A percentile compares a stretch with the other conserved stretches of the same genome.
Evolutionary conservation across 2,329 filamentous ascomycete genomes (phyloP).

Genomic region (Paecilomyces sp.): DNA sequence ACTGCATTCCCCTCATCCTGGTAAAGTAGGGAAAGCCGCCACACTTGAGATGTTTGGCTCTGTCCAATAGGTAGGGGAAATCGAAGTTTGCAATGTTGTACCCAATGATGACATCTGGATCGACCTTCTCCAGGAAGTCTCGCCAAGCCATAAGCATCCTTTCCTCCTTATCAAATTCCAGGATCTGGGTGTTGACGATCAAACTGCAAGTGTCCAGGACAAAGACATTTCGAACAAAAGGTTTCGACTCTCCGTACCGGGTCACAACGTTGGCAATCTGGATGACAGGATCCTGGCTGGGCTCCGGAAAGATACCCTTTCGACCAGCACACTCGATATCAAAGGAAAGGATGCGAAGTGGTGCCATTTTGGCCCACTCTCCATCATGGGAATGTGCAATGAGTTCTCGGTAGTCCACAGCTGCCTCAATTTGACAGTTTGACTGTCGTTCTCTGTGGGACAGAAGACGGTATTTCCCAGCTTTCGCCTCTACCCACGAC

Average conservation of each 20-base stretch:
- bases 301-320: conserved; percentile 94
- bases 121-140: conserved; percentile 79
- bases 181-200: conserved; percentile 90
- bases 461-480: conserved; percentile 65
- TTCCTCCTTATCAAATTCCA: conserved; percentile 73
- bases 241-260: conserved; percentile 87
- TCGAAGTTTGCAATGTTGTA: conserved; percentile 99
- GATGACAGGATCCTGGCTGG: conserved; percentile 86
- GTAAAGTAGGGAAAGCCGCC: conserved; percentile 80
- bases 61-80: conserved; percentile 88
- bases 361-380: conserved; percentile 97
- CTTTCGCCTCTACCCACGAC: conserved; percentile 90
- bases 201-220: conserved; percentile 85
- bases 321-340: conserved; percentile 98
- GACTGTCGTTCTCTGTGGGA: conserved; percentile 64
- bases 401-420: conserved; percentile 72
- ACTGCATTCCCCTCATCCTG: conserved; percentile 63
- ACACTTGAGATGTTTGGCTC: conserved; percentile 78
- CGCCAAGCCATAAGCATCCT: conserved; percentile 92
- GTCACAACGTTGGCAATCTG: conserved; percentile 97
- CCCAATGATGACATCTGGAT: conserved; percentile 95
- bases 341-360: conserved; percentile 84
- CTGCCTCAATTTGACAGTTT: conserved; percentile 93
- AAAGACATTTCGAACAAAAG: conserved; percentile 94
- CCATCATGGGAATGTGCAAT: conserved; percentile 83